These are phyloP conservation scores for Aquanectria penicillioides DNA, from an alignment of 2,329 filamentous ascomycete genomes.

Conservation along the genomic window DNA sequence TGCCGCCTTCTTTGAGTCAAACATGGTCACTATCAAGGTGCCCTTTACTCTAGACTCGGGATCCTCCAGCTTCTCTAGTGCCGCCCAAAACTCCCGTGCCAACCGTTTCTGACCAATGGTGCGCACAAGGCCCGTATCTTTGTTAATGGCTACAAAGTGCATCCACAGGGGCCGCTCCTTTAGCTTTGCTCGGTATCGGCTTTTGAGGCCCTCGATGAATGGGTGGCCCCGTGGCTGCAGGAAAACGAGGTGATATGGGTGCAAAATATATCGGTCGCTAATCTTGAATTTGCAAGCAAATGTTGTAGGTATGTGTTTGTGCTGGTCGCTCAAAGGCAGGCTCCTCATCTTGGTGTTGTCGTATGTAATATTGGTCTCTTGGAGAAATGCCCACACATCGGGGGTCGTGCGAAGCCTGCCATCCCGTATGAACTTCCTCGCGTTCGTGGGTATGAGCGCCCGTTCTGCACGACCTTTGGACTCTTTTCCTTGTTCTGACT, in stretches of 20 bases:
- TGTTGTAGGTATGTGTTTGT: slow-evolving; percentile 19
- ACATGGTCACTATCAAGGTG: slow-evolving; percentile 30
- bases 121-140: slow-evolving; percentile 38
- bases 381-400: slow-evolving; percentile 42
- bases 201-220: slow-evolving; percentile 37
- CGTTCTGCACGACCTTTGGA: background rate
- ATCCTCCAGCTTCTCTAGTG: slow-evolving; percentile 42
- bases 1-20: slow-evolving; percentile 29
- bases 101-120: slow-evolving; percentile 39
- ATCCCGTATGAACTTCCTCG: slow-evolving; percentile 31
- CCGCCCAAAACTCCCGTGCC: slow-evolving; percentile 39
- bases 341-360: slow-evolving; percentile 33
- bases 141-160: slow-evolving; percentile 29
- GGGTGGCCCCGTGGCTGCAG: slow-evolving; percentile 48
- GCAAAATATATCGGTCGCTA: slow-evolving; percentile 44
- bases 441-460: slow-evolving; percentile 30
- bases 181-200: slow-evolving; percentile 40
- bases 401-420: slow-evolving; percentile 44
- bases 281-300: slow-evolving; percentile 41
- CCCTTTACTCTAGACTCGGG: slow-evolving; percentile 27
- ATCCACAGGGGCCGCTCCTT: slow-evolving; percentile 47
- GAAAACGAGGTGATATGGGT: slow-evolving; percentile 46
- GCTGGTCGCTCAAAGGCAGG: slow-evolving; percentile 23
- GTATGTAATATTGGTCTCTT: slow-evolving; percentile 38
- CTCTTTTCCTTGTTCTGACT: slow-evolving; percentile 9